phyloP scores from a whole-genome alignment of 345 rosid species.

The Dimocarpus longan region DNA sequence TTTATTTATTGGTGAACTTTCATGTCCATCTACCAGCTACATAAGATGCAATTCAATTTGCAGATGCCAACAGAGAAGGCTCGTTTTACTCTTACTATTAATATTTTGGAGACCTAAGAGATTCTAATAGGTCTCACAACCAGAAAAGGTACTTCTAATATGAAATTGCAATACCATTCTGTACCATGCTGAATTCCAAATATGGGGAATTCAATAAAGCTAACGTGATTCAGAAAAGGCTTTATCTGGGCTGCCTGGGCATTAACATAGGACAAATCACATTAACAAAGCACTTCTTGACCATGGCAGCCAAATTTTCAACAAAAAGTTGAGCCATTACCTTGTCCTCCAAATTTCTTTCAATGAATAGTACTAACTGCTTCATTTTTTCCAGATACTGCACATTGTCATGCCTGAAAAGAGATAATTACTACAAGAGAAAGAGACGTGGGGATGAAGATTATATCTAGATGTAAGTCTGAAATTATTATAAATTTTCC shows the following conservation, averaged over 20 bases:
- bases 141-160: background rate
- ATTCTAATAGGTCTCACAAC: background rate
- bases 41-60: background rate
- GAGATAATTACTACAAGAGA: conserved; percentile 30
- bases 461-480: background rate
- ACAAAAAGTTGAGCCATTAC: conserved; percentile 35
- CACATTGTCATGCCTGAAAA: conserved; percentile 90
- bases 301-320: background rate
- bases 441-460: conserved; percentile 23
- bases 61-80: background rate
- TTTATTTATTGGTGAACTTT: background rate
- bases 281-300: background rate
- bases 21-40: background rate
- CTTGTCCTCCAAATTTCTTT: conserved; percentile 79
- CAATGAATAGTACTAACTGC: conserved; percentile 82
- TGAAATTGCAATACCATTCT: background rate
- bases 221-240: background rate
- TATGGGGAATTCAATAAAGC: background rate
- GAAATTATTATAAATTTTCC: conserved; percentile 2
- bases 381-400: conserved; percentile 87
- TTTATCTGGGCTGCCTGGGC: background rate
- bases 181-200: background rate
- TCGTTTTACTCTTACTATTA: background rate
- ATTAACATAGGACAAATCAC: background rate
- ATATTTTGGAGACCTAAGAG: background rate